These are phyloP conservation scores for Oryza punctata DNA, from an alignment of 176 grass and related monocot species.

Conservation along the genomic window DNA sequence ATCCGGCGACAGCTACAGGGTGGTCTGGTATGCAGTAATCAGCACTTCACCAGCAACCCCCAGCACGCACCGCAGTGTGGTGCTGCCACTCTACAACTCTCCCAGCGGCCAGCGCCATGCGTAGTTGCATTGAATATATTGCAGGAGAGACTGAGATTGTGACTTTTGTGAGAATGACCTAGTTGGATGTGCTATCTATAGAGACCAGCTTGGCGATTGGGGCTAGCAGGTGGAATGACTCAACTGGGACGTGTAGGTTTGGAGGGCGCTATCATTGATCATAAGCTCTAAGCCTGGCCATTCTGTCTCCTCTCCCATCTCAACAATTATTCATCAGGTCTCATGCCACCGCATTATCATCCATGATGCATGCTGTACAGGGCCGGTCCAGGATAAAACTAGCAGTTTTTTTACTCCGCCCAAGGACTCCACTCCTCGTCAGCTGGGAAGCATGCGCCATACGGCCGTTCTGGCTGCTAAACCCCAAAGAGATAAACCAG, in stretches of 20 bases:
- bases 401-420: not conserved
- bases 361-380: not conserved
- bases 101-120: not conserved
- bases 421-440: constrained; percentile 27
- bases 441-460: not conserved
- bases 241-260: constrained; percentile 18
- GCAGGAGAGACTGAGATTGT: not conserved
- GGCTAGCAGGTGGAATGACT: not conserved
- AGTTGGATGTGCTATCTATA: constrained; percentile 26
- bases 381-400: not conserved
- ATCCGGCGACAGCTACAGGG: constrained; percentile 37
- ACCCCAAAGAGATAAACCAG: constrained; percentile 16
- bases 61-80: not conserved
- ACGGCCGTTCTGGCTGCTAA: constrained; percentile 9
- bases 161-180: not conserved
- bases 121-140: not conserved
- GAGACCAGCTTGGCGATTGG: not conserved
- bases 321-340: constrained; percentile 38
- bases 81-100: not conserved
- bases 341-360: constrained; percentile 12
- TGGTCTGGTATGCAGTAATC: constrained; percentile 8
- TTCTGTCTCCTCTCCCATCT: not conserved
- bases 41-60: not conserved
- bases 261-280: constrained; percentile 44
- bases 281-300: not conserved